phyloP scores from a whole-genome alignment of 129 eudicot genomes.

The Escallonia rubra region DNA sequence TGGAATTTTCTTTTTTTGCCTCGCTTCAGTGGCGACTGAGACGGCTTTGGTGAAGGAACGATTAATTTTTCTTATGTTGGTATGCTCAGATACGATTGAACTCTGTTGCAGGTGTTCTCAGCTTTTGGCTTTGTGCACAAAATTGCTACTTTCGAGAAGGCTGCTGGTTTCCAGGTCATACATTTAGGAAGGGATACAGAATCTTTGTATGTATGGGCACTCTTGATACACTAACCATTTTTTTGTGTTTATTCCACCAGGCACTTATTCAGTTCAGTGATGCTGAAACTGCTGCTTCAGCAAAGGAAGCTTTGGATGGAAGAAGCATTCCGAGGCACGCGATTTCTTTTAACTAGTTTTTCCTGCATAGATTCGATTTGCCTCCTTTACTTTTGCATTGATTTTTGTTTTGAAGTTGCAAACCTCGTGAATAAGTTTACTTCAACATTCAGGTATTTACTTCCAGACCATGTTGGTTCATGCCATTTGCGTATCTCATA shows the following conservation, averaged over 20 bases:
- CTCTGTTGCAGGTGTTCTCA: conserved; percentile 50
- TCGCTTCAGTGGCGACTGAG: conserved; percentile 4
- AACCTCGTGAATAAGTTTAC: background rate
- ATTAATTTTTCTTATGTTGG: background rate
- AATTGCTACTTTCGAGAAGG: conserved; percentile 76
- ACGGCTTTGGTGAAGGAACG: background rate
- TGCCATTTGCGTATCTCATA: conserved; percentile 54
- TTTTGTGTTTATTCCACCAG: conserved; percentile 20
- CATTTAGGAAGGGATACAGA: background rate
- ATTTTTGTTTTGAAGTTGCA: background rate
- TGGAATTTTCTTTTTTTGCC: conserved; percentile 22
- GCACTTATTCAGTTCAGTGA: conserved; percentile 64
- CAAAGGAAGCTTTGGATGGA: conserved; percentile 65
- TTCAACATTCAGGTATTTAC: conserved; percentile 46
- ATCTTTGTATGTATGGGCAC: background rate
- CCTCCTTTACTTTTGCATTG: background rate
- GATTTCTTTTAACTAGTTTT: background rate
- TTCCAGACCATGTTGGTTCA: conserved; percentile 55
- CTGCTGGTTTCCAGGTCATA: conserved; percentile 77
- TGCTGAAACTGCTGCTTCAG: conserved; percentile 54
- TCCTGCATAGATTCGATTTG: background rate
- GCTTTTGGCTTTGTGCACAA: conserved; percentile 75
- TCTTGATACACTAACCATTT: background rate
- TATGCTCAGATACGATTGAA: conserved; percentile 7
- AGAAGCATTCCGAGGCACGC: conserved; percentile 77